Percentiles rank a stretch among this genome's conserved stretches.
These are phyloP conservation scores for Myxozyma neotropica DNA, from an alignment of 805 yeast genomes.

Conservation along the genomic window DNA sequence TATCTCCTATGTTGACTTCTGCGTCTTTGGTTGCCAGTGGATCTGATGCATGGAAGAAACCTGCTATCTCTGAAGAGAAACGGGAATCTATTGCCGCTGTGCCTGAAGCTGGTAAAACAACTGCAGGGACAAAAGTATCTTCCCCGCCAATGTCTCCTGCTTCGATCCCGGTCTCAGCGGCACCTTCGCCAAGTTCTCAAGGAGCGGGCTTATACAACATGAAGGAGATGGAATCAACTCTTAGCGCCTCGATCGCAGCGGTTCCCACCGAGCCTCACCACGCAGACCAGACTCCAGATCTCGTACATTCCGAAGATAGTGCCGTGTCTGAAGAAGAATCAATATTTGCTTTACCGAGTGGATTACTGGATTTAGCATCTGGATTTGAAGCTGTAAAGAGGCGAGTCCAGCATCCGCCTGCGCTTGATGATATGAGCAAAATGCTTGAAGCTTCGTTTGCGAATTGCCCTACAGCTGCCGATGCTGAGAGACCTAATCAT, in stretches of 20 bases:
- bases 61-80: background rate
- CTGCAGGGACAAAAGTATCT: too few relatives aligned
- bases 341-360: slow-evolving; percentile 44
- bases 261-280: background rate
- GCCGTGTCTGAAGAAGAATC: slow-evolving; percentile 23
- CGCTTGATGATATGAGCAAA: slow-evolving; percentile 56
- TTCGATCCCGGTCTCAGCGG: background rate
- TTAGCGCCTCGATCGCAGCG: background rate
- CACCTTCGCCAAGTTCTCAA: background rate
- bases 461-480: slow-evolving; percentile 91
- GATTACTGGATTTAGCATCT: slow-evolving; percentile 45
- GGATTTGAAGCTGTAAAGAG: slow-evolving; percentile 48
- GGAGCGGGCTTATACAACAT: slow-evolving; percentile 1
- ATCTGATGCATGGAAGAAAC: slow-evolving; percentile 21
- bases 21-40: slow-evolving; percentile 28
- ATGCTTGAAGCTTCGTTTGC: slow-evolving; percentile 75
- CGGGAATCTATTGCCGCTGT: background rate
- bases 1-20: slow-evolving; percentile 24
- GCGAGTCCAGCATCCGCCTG: slow-evolving; percentile 56
- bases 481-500: slow-evolving; percentile 79
- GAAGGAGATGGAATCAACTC: slow-evolving; percentile 29
- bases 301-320: slow-evolving; percentile 20
- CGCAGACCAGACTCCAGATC: slow-evolving; percentile 16
- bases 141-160: too few relatives aligned
- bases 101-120: background rate